Conservation (phyloP, 2,329 filamentous ascomycete species). For the Scolecobasidium constrictum region DNA sequence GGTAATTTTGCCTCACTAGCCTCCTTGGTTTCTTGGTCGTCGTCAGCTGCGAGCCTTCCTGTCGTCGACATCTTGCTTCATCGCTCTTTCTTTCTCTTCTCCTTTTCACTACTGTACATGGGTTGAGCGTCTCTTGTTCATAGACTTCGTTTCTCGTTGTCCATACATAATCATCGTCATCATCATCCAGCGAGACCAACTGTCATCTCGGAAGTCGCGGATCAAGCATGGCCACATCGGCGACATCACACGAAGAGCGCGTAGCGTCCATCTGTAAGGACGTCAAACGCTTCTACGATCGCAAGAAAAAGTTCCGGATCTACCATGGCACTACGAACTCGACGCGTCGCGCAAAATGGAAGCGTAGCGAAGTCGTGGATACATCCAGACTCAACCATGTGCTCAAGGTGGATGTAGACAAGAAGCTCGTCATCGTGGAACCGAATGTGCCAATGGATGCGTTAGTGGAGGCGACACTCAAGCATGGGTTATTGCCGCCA, state of each 20-base stretch:
- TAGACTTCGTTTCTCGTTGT: too few relatives aligned
- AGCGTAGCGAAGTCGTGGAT: constrained; percentile 48
- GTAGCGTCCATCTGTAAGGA: constrained; percentile 34
- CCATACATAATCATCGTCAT: too few relatives aligned
- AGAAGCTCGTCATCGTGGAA: constrained; percentile 52
- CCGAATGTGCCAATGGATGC: constrained; percentile 60
- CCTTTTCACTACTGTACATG: too few relatives aligned
- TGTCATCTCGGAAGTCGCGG: too few relatives aligned
- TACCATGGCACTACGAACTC: constrained; percentile 70
- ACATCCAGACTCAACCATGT: constrained; percentile 55
- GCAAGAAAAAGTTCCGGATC: constrained; percentile 55
- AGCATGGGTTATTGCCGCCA: constrained; percentile 46
- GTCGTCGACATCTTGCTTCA: too few relatives aligned
- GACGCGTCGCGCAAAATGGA: constrained; percentile 44
- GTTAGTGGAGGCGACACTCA: constrained; percentile 48
- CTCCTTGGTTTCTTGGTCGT: too few relatives aligned
- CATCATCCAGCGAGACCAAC: too few relatives aligned
- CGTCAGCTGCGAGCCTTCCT: too few relatives aligned
- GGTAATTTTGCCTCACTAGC: too few relatives aligned
- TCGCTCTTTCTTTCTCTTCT: too few relatives aligned
- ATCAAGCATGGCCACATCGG: too few relatives aligned
- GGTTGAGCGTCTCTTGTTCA: too few relatives aligned
- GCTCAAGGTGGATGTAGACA: constrained; percentile 44
- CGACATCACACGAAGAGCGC: constrained; percentile 31
- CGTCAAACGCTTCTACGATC: constrained; percentile 39